Evolutionary conservation across 225 moss, liverwort and hornwort species (phyloP), one percentile per base, ranked within the genome.

Genomic region (Rhytidiadelphus loreus): DNA sequence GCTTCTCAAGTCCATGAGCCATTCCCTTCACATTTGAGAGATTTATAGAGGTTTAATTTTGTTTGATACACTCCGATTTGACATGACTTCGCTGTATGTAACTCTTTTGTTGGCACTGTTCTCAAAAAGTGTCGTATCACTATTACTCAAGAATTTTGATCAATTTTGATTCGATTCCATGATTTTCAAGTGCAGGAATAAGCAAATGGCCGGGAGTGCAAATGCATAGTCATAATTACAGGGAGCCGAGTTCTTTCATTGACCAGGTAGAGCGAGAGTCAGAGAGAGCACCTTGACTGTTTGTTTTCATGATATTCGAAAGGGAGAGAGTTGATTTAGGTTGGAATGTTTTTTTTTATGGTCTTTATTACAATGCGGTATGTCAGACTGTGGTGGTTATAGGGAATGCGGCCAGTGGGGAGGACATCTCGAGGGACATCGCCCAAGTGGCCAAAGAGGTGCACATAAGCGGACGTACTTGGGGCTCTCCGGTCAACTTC

Each of bases 211-310:
- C 97, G 48, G 97, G 98, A 65, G 81, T 83, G 86, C 95, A 96
- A 83, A 92, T 96, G 89, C 98, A 99, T 81, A 97, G 98, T 86
- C 98, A 99, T 85, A 99, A 97, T 82, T 99, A 99, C 55, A 95
- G 98, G 80, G 89, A 91, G 82, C 95, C 98, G 74, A 87, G 91
- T 77, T 68, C 92, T 37, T 99, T 99, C 89, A 64, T 75, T 86
- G 95, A 95, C 81, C 90, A 99, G 97, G 98, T 99, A 94, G 16
- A 37, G n/a, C n/a, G 81, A 69, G 46, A 59, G 66, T 20, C 55
- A 46, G 25, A 61, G 66, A 46, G 39, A 50, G 32, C 33, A 61
- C 39, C 82, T 73, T 30, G 76, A 57, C 30, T 91, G 44, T 74
- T 83, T 87, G 74, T 77, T 88, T 81, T 83, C 8, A 48, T 64